These are phyloP conservation scores for Cordyceps militaris DNA, from an alignment of 2,329 filamentous ascomycete species.

Conservation along the genomic window DNA sequence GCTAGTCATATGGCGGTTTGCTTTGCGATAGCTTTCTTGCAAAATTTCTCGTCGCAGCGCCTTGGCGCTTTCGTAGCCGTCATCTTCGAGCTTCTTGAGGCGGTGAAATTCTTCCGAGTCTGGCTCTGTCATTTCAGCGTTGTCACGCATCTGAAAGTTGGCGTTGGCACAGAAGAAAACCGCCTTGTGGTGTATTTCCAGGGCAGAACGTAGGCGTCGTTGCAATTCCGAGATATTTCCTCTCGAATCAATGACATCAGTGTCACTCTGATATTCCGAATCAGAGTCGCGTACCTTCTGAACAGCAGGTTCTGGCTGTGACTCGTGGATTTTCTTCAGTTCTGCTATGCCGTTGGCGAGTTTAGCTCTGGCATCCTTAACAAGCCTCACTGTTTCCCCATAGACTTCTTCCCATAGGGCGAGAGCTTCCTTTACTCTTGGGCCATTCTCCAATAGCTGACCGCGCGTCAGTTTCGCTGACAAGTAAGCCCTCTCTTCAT, in stretches of 20 bases:
- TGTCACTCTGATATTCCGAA: constrained; percentile 29
- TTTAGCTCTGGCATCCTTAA: constrained; percentile 58
- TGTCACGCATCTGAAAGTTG: constrained; percentile 74
- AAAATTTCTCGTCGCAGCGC: constrained; percentile 70
- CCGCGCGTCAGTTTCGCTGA: constrained; percentile 59
- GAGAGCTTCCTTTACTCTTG: constrained; percentile 60
- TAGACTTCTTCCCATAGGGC: constrained; percentile 58
- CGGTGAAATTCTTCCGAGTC: constrained; percentile 59
- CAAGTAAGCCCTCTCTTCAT: constrained; percentile 62
- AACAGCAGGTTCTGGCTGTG: background rate
- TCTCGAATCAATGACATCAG: constrained; percentile 47
- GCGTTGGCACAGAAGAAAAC: constrained; percentile 81
- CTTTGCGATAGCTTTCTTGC: constrained; percentile 37
- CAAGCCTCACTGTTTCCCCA: constrained; percentile 41
- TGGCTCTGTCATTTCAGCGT: constrained; percentile 54
- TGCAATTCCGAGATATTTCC: constrained; percentile 12
- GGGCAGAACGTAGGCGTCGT: constrained; percentile 56
- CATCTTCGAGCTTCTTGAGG: constrained; percentile 63
- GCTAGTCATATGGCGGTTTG: constrained; percentile 48
- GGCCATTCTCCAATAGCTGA: constrained; percentile 72
- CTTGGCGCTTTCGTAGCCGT: constrained; percentile 74
- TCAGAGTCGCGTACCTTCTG: constrained; percentile 11
- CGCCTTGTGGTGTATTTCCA: constrained; percentile 76
- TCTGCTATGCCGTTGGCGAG: constrained; percentile 43
- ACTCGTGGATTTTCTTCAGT: constrained; percentile 11